These are phyloP conservation scores for Stentor coeruleus DNA, from an alignment of 73 alveolate species.

Conservation along the genomic window DNA sequence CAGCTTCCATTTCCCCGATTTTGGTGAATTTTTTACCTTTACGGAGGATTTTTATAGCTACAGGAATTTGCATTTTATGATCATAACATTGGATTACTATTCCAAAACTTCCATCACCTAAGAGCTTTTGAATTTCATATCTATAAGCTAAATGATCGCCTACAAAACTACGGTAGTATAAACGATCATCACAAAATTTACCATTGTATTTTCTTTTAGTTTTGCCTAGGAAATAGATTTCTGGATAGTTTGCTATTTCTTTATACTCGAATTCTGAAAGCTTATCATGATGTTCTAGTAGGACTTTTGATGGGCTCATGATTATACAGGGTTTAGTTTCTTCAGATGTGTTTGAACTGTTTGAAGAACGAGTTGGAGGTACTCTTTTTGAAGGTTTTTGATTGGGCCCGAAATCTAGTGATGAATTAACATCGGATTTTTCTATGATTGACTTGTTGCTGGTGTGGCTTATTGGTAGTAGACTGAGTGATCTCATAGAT, in stretches of 20 bases:
- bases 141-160: background rate
- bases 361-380: too few relatives aligned
- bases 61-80: background rate
- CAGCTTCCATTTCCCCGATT: background rate
- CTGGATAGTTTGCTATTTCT: background rate
- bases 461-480: too few relatives aligned
- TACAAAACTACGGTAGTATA: too few relatives aligned
- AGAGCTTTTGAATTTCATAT: background rate
- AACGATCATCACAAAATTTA: background rate
- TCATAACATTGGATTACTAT: background rate
- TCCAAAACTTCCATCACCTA: constrained; percentile 3
- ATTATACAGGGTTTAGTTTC: too few relatives aligned
- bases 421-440: too few relatives aligned
- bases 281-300: background rate
- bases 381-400: too few relatives aligned
- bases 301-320: background rate
- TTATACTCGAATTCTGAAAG: background rate
- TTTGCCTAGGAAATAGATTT: background rate
- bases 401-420: too few relatives aligned
- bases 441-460: too few relatives aligned
- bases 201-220: background rate
- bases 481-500: too few relatives aligned
- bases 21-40: background rate
- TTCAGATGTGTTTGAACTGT: too few relatives aligned
- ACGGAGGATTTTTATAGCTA: background rate